Evolutionary conservation across 2,329 filamentous ascomycete species (phyloP), one percentile per base, ranked within the genome.

Genomic region (Phaeophleospora eucalypticola): DNA sequence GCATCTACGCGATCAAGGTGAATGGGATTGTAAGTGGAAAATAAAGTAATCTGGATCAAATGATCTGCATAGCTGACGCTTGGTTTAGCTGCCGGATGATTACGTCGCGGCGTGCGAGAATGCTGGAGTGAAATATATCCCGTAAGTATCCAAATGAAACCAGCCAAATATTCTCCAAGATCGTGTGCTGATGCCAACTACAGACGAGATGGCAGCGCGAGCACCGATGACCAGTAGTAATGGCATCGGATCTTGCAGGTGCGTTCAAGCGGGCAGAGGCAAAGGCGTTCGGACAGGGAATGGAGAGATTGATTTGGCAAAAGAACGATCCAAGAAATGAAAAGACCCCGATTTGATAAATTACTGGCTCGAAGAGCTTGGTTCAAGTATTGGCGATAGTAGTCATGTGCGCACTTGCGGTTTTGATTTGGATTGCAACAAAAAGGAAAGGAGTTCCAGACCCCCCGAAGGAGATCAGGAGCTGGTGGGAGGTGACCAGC

Each of bases 1-100:
- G 93, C 44, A 83, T 94, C 48, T 98, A 98, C 71, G 93, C 93
- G 15, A 87, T 89, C 46, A 96, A 97, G 73, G 93, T 98, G 18
- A 89, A 86, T 24, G 93, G 93, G 15, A 82, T 87, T 52, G 76
- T 80, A 57, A 68, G 76, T 69, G n/a, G n/a, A n/a, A n/a, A n/a
- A n/a, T n/a, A n/a, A n/a, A n/a, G n/a, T n/a, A n/a, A n/a, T n/a
- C n/a, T n/a, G n/a, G n/a, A n/a, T n/a, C n/a, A n/a, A n/a, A n/a
- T n/a, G n/a, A n/a, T n/a, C n/a, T n/a, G n/a, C n/a, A n/a, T n/a
- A n/a, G n/a, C n/a, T n/a, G n/a, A n/a, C n/a, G n/a, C n/a, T n/a
- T n/a, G n/a, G n/a, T n/a, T n/a, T n/a, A 78, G 70, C 63, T 83
- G 41, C 77, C 80, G 0, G 76, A 79, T 35, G 80, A 83, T 46